Conservation (phyloP, 345 rosid genomes). For the Eucalyptus marginata region DNA sequence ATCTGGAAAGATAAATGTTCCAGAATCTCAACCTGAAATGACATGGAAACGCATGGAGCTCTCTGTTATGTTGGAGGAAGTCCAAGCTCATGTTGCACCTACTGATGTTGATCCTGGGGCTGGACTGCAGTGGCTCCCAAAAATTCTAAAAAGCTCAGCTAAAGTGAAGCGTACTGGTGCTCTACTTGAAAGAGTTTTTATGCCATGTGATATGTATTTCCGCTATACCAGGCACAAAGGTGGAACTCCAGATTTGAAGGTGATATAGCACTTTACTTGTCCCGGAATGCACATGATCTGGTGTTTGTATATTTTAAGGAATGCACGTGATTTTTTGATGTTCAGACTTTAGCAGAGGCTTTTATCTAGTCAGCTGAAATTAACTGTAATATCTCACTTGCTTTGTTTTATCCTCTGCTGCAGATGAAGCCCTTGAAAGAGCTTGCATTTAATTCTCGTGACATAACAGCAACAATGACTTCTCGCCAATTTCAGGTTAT, state of each 20-base stretch:
- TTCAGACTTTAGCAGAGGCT: neutral
- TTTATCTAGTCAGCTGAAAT: neutral
- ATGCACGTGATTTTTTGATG: neutral
- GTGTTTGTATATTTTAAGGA: neutral
- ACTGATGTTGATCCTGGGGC: slow-evolving; percentile 99
- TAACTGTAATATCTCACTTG: neutral
- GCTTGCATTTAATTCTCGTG: slow-evolving; percentile 74
- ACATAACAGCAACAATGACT: slow-evolving; percentile 93
- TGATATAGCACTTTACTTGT: slow-evolving; percentile 13
- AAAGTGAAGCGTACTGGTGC: slow-evolving; percentile 98
- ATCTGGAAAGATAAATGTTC: slow-evolving; percentile 41
- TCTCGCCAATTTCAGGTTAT: slow-evolving; percentile 97
- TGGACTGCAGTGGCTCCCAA: slow-evolving; percentile 98
- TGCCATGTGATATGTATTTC: slow-evolving; percentile 98
- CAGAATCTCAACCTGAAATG: slow-evolving; percentile 86
- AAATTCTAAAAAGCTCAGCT: slow-evolving; percentile 75
- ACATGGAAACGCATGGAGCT: slow-evolving; percentile 82
- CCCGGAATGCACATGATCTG: neutral
- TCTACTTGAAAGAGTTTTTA: slow-evolving; percentile 94
- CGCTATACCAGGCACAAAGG: slow-evolving; percentile 97
- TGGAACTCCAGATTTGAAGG: slow-evolving; percentile 93
- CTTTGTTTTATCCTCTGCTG: slow-evolving; percentile 5
- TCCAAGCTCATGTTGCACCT: slow-evolving; percentile 99
- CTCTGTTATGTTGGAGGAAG: slow-evolving; percentile 95
- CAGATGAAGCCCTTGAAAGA: slow-evolving; percentile 98